These are phyloP conservation scores for Tylopilus subfusipes DNA, from an alignment of 768 basidiomycete genomes.

Conservation along the genomic window DNA sequence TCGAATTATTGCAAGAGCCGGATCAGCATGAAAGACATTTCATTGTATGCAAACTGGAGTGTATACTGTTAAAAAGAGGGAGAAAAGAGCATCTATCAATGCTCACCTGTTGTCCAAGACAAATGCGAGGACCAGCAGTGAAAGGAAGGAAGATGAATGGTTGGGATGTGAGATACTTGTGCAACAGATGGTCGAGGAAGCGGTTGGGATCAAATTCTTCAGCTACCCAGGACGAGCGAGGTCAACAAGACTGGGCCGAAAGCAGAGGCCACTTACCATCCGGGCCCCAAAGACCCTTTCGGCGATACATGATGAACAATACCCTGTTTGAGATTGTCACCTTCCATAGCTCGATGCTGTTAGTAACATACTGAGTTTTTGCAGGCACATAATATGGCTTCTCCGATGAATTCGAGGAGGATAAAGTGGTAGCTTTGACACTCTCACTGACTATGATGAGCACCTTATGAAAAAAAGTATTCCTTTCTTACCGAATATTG, in stretches of 20 bases:
- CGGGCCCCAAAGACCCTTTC: conserved; percentile 67
- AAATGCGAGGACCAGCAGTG: conserved; percentile 55
- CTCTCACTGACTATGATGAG: conserved; percentile 36
- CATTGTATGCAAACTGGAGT: conserved; percentile 52
- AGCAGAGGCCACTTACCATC: conserved; percentile 43
- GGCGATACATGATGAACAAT: conserved; percentile 60
- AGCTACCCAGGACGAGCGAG: conserved; percentile 35
- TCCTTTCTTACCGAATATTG: conserved; percentile 39
- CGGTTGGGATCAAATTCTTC: conserved; percentile 69
- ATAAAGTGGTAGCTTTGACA: conserved; percentile 46
- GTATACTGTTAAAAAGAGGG: neutral
- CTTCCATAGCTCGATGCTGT: neutral
- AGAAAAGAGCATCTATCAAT: neutral
- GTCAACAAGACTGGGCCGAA: neutral
- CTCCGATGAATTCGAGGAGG: conserved; percentile 24
- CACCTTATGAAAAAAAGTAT: neutral
- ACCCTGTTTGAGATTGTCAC: conserved; percentile 19
- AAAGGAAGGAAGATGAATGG: conserved; percentile 71
- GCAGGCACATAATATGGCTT: conserved; percentile 32
- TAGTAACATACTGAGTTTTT: conserved; percentile 37
- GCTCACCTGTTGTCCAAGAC: conserved; percentile 49
- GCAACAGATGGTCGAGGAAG: conserved; percentile 61
- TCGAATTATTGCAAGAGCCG: conserved; percentile 60
- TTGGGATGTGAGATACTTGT: conserved; percentile 59
- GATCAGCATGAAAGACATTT: conserved; percentile 60